Evolutionary conservation across 768 basidiomycete species (phyloP).

Genomic region (Guyanaporus albipodus): DNA sequence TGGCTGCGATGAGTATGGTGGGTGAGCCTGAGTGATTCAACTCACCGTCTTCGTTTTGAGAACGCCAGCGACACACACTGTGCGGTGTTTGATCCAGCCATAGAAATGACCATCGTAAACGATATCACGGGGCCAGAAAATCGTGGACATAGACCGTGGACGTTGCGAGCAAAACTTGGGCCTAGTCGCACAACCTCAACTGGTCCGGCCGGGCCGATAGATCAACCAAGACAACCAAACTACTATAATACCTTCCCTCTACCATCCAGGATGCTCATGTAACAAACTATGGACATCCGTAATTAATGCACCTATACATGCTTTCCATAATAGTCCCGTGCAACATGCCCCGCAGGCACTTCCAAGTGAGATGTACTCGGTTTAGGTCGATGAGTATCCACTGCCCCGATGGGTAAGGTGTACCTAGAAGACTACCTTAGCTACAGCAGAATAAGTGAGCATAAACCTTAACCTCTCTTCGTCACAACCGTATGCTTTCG

Average conservation of each 20-base stretch:
- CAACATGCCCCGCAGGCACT: slow-evolving; percentile 14
- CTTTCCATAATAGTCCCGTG: slow-evolving; percentile 37
- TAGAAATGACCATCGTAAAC: slow-evolving; percentile 48
- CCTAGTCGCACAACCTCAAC: neutral
- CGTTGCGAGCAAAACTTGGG: neutral
- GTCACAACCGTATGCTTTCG: slow-evolving; percentile 97
- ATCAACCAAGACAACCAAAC: too few relatives aligned
- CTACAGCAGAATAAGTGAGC: neutral
- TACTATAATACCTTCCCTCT: too few relatives aligned
- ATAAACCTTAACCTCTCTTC: slow-evolving; percentile 71
- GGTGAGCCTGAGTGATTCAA: neutral
- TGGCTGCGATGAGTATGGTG: slow-evolving; percentile 4
- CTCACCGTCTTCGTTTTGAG: slow-evolving; percentile 36
- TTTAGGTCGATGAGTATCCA: slow-evolving; percentile 86
- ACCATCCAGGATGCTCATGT: too few relatives aligned
- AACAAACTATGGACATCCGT: neutral
- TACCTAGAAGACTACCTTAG: slow-evolving; percentile 49
- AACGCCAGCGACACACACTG: slow-evolving; percentile 51
- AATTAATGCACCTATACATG: neutral
- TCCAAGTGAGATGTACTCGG: slow-evolving; percentile 26
- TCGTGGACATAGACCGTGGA: slow-evolving; percentile 28
- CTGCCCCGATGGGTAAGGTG: slow-evolving; percentile 84
- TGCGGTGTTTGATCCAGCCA: slow-evolving; percentile 49
- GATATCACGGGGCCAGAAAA: slow-evolving; percentile 61
- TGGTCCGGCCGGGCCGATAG: slow-evolving; percentile 17